These are phyloP conservation scores for Annona squamosa DNA, from an alignment of 164 flowering plant species.

Conservation along the genomic window DNA sequence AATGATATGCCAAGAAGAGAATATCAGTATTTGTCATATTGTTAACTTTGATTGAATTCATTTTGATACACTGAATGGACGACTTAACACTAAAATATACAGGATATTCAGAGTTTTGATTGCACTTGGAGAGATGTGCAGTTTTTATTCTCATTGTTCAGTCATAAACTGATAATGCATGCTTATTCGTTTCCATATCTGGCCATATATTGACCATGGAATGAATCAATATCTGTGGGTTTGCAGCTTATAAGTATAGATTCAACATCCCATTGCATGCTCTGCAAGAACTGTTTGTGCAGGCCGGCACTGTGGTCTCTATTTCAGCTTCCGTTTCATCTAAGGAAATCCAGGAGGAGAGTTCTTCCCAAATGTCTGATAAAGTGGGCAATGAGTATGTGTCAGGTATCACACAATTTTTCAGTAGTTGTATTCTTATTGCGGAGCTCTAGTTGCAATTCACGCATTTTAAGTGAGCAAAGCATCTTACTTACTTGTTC, in stretches of 20 bases:
- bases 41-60: neutral
- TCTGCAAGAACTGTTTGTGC: slow-evolving; percentile 16
- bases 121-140: neutral
- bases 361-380: slow-evolving; percentile 2
- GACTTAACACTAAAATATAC: neutral
- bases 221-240: neutral
- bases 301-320: slow-evolving; percentile 6
- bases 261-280: slow-evolving; percentile 24
- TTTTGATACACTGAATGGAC: neutral
- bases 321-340: slow-evolving; percentile 9
- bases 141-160: neutral
- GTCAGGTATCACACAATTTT: slow-evolving; percentile 30
- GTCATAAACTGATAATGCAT: neutral
- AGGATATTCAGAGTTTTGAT: neutral
- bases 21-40: too few species aligned
- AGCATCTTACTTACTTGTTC: neutral
- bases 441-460: neutral
- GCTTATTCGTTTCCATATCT: neutral
- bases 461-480: neutral
- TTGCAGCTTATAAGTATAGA: slow-evolving; percentile 36
- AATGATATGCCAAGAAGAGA: neutral
- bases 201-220: neutral
- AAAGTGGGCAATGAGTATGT: slow-evolving; percentile 11
- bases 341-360: slow-evolving; percentile 16
- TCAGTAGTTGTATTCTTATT: neutral